Evolutionary conservation across 257 asterid genomes (phyloP).

Genomic region (Scutellaria barbata): DNA sequence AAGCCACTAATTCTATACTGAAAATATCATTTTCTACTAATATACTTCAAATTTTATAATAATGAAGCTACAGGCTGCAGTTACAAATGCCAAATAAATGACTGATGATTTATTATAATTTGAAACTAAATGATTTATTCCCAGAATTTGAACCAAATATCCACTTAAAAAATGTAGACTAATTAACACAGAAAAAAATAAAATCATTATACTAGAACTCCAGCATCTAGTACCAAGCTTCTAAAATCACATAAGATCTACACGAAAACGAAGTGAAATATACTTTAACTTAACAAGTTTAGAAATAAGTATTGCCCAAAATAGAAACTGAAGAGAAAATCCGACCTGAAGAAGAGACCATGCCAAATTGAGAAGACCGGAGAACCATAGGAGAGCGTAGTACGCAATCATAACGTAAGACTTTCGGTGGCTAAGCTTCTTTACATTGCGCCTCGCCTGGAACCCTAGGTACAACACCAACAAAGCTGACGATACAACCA

Average conservation of each 20-base stretch:
- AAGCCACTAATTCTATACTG: background rate
- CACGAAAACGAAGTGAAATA: slow-evolving; percentile 4
- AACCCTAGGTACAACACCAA: slow-evolving; percentile 79
- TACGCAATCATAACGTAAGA: slow-evolving; percentile 83
- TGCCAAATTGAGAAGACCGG: slow-evolving; percentile 74
- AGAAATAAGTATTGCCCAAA: background rate
- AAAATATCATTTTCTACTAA: background rate
- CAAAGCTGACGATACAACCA: slow-evolving; percentile 74
- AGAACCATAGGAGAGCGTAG: slow-evolving; percentile 76
- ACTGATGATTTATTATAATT: background rate
- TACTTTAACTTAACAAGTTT: slow-evolving; percentile 2
- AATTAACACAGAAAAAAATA: background rate
- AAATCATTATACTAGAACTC: background rate
- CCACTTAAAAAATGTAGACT: background rate
- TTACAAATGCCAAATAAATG: background rate
- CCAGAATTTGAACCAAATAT: background rate
- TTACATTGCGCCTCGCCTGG: slow-evolving; percentile 71
- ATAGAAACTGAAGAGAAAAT: slow-evolving; percentile 16
- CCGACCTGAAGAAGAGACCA: slow-evolving; percentile 89
- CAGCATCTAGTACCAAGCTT: background rate
- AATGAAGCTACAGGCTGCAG: background rate
- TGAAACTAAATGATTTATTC: background rate
- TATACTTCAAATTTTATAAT: background rate
- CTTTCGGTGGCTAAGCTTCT: slow-evolving; percentile 74
- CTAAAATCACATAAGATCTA: slow-evolving; percentile 9